Evolutionary conservation across 345 rosid genomes (phyloP), one percentile per base, ranked within the genome.

Genomic region (Citrus reticulata): DNA sequence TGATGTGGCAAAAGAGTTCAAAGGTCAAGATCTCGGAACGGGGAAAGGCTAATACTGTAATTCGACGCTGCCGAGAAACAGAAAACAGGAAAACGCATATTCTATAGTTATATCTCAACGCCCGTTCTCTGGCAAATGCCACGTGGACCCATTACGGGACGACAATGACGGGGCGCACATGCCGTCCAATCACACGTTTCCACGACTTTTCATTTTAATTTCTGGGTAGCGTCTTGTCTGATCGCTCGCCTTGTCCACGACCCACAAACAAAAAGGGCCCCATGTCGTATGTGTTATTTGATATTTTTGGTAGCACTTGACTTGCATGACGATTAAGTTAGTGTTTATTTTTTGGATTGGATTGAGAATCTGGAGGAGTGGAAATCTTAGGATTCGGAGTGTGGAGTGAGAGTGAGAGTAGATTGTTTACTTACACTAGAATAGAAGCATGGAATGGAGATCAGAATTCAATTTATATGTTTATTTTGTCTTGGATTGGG

Each of bases 41-140:
- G 35, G n/a, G 20, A 35, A 29, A 34, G 76, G 61, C 20, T 9
- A 75, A 7, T 9, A 39, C 1, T 17, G 70, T 64, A n/a, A 40
- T 46, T 72, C 35, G 20, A 9, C 2, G 39, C 30, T n/a, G 17
- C 4, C 9, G 79, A 16, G 62, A 20, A 76, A 72, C 76, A 22
- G 46, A 72, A 71, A 72, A 72, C 70, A n/a, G 77, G 40, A 66
- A 76, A 5, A 14, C 46, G 63, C 68, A 76, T 40, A 51, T 81
- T 55, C 79, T 20, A 6, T 54, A 60, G 17, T 30, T 17, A 10
- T 32, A 4, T 76, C 25, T 34, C n/a, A 40, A 70, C 73, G 42
- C 22, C 73, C 60, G 68, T 55, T 64, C 80, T 30, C 40, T 81
- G 69, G 37, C 67, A 83, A 73, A 78, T 64, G 65, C 67, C 79